Evolutionary conservation across 1,139 yeast genomes (phyloP).

Genomic region (Zygoascus hellenicus): DNA sequence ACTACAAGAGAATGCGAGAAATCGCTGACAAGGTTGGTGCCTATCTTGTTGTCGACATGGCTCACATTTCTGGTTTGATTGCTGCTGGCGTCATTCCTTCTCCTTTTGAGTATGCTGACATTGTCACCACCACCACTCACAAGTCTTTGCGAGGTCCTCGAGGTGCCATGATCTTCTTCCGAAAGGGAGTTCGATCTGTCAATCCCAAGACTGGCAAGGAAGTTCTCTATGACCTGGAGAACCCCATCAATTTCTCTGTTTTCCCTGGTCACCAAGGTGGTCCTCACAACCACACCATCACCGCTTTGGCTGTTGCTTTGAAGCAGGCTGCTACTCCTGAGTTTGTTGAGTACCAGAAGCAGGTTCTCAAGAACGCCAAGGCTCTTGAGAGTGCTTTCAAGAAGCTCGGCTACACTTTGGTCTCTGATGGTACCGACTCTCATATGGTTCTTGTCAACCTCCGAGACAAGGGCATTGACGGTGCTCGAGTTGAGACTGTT

Average conservation of each 20-base stretch:
- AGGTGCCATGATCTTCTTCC: conserved; percentile 97
- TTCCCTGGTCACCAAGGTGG: conserved; percentile 99
- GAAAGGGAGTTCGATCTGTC: conserved; percentile 79
- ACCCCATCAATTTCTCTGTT: conserved; percentile 87
- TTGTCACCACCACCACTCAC: conserved; percentile 96
- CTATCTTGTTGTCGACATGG: conserved; percentile 89
- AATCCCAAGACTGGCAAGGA: conserved; percentile 82
- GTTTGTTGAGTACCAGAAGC: conserved; percentile 76
- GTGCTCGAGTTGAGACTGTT: conserved; percentile 91
- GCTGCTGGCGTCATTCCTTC: conserved; percentile 90
- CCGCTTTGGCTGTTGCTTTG: conserved; percentile 91
- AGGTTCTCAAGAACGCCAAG: conserved; percentile 75
- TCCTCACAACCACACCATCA: conserved; percentile 95
- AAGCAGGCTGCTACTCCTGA: conserved; percentile 86
- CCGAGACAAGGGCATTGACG: conserved; percentile 81
- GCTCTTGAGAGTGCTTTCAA: conserved; percentile 66
- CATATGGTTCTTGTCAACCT: conserved; percentile 85
- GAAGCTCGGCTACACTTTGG: conserved; percentile 66
- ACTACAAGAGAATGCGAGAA: conserved; percentile 80
- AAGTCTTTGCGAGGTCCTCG: conserved; percentile 97
- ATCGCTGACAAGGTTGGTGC: conserved; percentile 94
- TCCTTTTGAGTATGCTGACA: conserved; percentile 91
- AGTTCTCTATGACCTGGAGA: conserved; percentile 77
- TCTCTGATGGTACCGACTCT: conserved; percentile 90
- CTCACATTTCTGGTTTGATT: conserved; percentile 91